Base-by-base conservation (phyloP, 352 stramenopile species). In the Globisporangium megalacanthum region DNA sequence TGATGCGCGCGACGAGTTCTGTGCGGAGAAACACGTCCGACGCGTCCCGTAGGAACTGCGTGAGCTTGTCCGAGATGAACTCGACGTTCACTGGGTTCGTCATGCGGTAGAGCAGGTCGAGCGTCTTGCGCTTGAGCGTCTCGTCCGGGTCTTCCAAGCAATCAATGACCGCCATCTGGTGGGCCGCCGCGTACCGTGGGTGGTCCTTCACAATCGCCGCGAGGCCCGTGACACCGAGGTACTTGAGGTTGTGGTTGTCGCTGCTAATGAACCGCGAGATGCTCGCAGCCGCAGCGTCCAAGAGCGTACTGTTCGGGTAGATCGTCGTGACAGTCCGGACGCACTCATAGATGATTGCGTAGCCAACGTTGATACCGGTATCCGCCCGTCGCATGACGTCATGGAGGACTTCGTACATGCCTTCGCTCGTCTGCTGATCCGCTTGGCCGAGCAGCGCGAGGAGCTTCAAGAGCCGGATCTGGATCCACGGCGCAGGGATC, bases 81-180 rank as follows among this genome's bases (percentile, higher is more conserved):
- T 99, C 97, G 7, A 99, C 97, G 72, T 99, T 99, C 50, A 99
- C 96, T 2, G 97, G 96, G 80, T 99, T 99, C 22, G 95, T 99
- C 97, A 99, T 99, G 62, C 94, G 83, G 66, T 96, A 97, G 17
- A 98, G 70, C 62, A 98, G 63, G 63, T 99, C 96, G 48, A 99
- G 72, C 29, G 97, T 99, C 83, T 99, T 99, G 50, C 96, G 87
- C 80, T 99, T 98, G 19, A 99, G 82, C 39, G 97, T 99, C 77
- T 99, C 97, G 73, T 99, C 98, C 0, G 93, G 88, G 75, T 99
- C 97, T 82, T 99, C 96, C 8, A 99, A 77, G 68, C 97, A 99
- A 75, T 99, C 97, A 67, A 99, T 99, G 20, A 99, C 98, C 19
- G 97, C 95, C 88, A 99, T 97, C 86, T 99, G 97, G 83, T 99